Conservation (phyloP, 768 basidiomycete genomes). For the Paxillus rubicundulus region DNA sequence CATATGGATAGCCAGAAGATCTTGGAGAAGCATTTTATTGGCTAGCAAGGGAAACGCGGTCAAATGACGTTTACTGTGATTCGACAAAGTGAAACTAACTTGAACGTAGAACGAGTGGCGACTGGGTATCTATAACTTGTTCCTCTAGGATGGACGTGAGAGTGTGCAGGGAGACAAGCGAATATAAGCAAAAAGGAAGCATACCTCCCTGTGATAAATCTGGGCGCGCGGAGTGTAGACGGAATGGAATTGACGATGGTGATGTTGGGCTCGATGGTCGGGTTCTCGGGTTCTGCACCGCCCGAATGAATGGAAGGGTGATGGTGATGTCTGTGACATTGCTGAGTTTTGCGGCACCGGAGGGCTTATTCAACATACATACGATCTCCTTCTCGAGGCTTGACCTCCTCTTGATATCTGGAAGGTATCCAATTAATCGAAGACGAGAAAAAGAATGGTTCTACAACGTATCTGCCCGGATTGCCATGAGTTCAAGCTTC, state of each 20-base stretch:
- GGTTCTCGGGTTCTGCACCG: conserved; percentile 23
- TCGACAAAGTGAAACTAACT: conserved; percentile 25
- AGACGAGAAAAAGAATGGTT: conserved; percentile 66
- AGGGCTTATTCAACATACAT: conserved; percentile 34
- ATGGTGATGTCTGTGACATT: conserved; percentile 50
- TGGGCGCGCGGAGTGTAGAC: not conserved
- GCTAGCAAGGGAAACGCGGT: conserved; percentile 12
- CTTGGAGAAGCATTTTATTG: conserved; percentile 31
- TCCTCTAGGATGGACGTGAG: conserved; percentile 13
- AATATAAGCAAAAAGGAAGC: not conserved
- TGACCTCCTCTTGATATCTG: conserved; percentile 53
- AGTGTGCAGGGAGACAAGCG: too few species aligned
- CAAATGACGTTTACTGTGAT: not conserved
- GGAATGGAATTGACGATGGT: not conserved
- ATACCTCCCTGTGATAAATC: conserved; percentile 10
- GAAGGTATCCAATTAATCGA: conserved; percentile 68
- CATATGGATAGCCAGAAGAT: conserved; percentile 56
- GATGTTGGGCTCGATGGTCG: not conserved
- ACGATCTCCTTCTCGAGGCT: conserved; percentile 49
- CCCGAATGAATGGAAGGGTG: conserved; percentile 50
- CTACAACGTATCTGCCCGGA: conserved; percentile 44
- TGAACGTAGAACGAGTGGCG: conserved; percentile 37
- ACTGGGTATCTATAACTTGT: conserved; percentile 50
- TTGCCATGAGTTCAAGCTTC: not conserved
- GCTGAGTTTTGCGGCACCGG: not conserved